Evolutionary conservation across 2,329 filamentous ascomycete genomes (phyloP).

Genomic region (Apiospora koreana): DNA sequence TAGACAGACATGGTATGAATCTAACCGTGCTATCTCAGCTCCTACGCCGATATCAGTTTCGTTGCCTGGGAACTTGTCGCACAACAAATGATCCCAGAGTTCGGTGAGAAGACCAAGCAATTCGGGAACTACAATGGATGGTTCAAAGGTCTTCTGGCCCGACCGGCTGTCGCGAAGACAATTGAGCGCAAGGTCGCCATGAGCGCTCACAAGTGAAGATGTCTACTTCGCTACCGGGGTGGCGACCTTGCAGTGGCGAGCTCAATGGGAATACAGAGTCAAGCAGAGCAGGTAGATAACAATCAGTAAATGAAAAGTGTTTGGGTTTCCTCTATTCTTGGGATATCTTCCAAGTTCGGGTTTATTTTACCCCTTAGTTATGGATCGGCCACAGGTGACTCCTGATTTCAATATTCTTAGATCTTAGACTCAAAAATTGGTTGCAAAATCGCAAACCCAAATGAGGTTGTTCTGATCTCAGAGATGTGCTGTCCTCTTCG

Average conservation of each 20-base stretch:
- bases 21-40: slow-evolving; percentile 6
- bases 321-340: neutral
- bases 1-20: neutral
- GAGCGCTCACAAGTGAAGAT: neutral
- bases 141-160: slow-evolving; percentile 33
- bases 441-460: neutral
- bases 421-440: neutral
- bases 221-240: neutral
- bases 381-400: too few relatives aligned
- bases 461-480: neutral
- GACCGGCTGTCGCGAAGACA: slow-evolving; percentile 31
- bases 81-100: neutral
- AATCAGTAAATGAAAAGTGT: neutral
- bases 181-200: neutral
- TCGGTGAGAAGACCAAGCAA: slow-evolving; percentile 20
- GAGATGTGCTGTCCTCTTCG: neutral
- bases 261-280: neutral
- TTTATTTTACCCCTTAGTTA: neutral
- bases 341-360: neutral
- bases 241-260: neutral
- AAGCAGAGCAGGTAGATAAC: neutral
- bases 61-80: slow-evolving; percentile 27
- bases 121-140: slow-evolving; percentile 38
- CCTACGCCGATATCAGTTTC: slow-evolving; percentile 37
- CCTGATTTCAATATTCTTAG: neutral